These are phyloP conservation scores for Desmodesmus armatus DNA, from an alignment of 139 green algal genomes.

Conservation along the genomic window DNA sequence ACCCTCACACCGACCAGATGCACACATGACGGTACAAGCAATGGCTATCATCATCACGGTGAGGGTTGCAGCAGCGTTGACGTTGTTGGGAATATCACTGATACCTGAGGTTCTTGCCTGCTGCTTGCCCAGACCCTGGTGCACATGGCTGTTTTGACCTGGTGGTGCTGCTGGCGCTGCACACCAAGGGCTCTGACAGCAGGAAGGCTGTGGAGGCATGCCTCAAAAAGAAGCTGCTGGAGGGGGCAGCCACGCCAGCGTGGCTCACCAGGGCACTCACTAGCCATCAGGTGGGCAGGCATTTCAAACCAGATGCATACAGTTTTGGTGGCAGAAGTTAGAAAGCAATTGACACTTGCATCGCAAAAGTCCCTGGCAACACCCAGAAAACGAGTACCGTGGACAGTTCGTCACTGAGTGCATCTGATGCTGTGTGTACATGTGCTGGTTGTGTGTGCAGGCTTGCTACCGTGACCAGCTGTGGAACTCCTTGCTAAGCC, in stretches of 20 bases:
- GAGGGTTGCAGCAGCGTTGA: not conserved
- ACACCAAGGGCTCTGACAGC: not conserved
- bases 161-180: conserved; percentile 30
- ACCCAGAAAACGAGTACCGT: no score
- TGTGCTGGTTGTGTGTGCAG: not conserved
- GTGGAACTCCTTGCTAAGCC: conserved; percentile 14
- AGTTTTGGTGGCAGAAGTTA: no score
- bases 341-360: no score
- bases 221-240: conserved; percentile 33
- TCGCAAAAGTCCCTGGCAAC: no score
- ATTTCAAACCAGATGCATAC: no score
- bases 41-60: no score
- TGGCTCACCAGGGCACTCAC: conserved; percentile 39
- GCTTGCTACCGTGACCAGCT: conserved; percentile 12
- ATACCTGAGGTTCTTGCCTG: no score
- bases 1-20: no score
- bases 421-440: not conserved
- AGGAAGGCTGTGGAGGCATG: not conserved
- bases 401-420: not conserved
- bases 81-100: not conserved
- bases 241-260: conserved; percentile 5
- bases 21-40: no score
- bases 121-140: not conserved
- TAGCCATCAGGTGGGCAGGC: conserved; percentile 31
- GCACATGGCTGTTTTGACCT: conserved; percentile 33